Evolutionary conservation across 441 rosid species (phyloP), one percentile per base, ranked within the genome.

Genomic region (Croton laevigatus): DNA sequence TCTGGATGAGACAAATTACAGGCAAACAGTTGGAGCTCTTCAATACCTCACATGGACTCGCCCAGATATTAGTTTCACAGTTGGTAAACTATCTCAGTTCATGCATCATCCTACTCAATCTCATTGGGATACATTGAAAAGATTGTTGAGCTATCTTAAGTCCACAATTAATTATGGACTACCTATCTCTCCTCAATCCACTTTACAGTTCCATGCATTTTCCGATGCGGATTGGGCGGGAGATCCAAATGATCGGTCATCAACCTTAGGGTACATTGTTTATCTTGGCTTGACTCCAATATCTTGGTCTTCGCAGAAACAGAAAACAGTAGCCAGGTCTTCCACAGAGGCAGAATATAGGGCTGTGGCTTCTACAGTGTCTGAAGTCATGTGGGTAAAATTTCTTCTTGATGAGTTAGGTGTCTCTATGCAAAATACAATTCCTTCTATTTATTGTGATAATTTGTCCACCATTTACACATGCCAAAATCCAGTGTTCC

Each of bases 351-450:
- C 49, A 1, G 34, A 59, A 11, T 69, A 69, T 3, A 7, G 58
- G 10, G 65, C 57, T 0, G 1, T 69, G 22, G 72, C 34, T 1
- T 0, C 23, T 2, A 32, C 34, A 0, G 17, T 42, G 4, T 5
- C 16, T 6, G 44, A 58, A 16, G 7, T 58, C 5, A 5, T 5
- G 8, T 69, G 58, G 52, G 9, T 59, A 8, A 9, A 22, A 5
- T 14, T 6, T 11, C 32, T 44, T 1, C 66, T 58, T 6, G 4
- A 0, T 6, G 70, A 66, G n/a, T 0, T 27, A 10, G 23, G 40
- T 13, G n/a, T n/a, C n/a, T n/a, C n/a, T n/a, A n/a, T 2, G 2
- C 6, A 1, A 14, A 0, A 0, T 4, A 5, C 3, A 0, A 1
- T 14, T 9, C 59, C 59, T 8, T 3, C 19, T 16, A 17, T 65